Evolutionary conservation across 2,329 filamentous ascomycete species (phyloP).

Genomic region (Diaporthe destruens): DNA sequence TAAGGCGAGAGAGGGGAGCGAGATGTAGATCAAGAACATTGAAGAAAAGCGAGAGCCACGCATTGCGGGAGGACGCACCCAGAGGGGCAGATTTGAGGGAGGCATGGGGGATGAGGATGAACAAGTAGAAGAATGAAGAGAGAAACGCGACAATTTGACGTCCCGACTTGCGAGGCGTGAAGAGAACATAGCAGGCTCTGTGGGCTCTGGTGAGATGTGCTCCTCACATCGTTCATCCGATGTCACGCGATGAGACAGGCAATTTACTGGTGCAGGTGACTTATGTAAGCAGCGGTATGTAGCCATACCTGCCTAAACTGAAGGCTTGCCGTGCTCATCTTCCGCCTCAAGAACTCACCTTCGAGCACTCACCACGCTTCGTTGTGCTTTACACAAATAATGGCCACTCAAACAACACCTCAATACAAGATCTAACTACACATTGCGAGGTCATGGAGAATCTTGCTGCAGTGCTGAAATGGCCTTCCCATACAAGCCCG

Average conservation of each 20-base stretch:
- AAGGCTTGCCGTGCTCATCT: not conserved
- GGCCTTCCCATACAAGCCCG: constrained; percentile 62
- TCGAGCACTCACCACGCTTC: not conserved
- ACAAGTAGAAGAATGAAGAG: constrained; percentile 6
- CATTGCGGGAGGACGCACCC: not conserved
- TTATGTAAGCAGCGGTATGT: constrained; percentile 31
- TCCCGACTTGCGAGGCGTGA: not conserved
- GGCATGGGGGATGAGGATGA: not conserved
- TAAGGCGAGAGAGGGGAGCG: not conserved
- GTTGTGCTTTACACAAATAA: not conserved
- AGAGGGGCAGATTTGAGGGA: not conserved
- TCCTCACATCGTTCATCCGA: not conserved
- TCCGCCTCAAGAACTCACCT: not conserved
- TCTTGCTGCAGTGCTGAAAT: constrained; percentile 46
- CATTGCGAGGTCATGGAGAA: constrained; percentile 26
- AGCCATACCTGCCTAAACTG: not conserved
- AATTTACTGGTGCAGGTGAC: not conserved
- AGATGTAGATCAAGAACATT: constrained; percentile 1
- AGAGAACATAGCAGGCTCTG: not conserved
- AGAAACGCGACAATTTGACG: not conserved
- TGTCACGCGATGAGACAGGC: not conserved
- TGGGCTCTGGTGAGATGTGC: not conserved
- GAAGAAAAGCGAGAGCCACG: not conserved
- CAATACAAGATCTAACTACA: not conserved
- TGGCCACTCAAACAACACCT: not conserved